Conservation (phyloP, 83 land plant species). For the Diphasiastrum complanatum region DNA sequence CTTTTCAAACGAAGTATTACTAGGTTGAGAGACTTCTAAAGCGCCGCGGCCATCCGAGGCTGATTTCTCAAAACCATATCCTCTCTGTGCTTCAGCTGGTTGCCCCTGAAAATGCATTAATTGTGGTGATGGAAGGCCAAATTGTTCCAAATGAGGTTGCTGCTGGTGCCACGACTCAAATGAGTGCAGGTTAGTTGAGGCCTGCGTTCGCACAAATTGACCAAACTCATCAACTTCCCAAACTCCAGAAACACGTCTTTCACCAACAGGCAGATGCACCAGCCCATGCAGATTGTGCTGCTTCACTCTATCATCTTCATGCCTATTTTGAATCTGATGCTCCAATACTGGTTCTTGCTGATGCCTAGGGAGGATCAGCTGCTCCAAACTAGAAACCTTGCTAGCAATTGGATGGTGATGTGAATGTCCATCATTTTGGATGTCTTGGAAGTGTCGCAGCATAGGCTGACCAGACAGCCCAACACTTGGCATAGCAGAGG, state of each 20-base stretch:
- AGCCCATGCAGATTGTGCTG: background rate
- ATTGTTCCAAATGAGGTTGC: conserved; percentile 16
- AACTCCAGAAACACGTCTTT: conserved; percentile 32
- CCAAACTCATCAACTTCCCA: conserved; percentile 45
- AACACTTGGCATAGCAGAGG: background rate
- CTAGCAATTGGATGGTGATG: too few species aligned
- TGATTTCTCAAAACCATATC: too few species aligned
- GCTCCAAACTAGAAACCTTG: conserved; percentile 17
- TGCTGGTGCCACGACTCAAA: conserved; percentile 25
- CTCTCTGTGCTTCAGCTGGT: too few species aligned
- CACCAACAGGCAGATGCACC: conserved; percentile 20
- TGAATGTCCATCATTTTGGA: too few species aligned
- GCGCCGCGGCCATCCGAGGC: too few species aligned
- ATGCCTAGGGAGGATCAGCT: conserved; percentile 22
- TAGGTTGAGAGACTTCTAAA: too few species aligned
- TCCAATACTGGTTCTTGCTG: conserved; percentile 27
- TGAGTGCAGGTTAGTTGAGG: conserved; percentile 18
- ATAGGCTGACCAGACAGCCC: conserved; percentile 20
- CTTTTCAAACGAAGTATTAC: too few species aligned
- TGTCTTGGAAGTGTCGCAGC: too few species aligned
- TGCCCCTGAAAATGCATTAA: too few species aligned
- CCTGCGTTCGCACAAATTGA: conserved; percentile 35
- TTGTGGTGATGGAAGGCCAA: too few species aligned
- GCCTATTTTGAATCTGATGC: too few species aligned
- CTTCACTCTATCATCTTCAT: too few species aligned